These are phyloP conservation scores for Exophiala phaeomuriformis DNA, from an alignment of 2,329 filamentous ascomycete species.

Conservation along the genomic window DNA sequence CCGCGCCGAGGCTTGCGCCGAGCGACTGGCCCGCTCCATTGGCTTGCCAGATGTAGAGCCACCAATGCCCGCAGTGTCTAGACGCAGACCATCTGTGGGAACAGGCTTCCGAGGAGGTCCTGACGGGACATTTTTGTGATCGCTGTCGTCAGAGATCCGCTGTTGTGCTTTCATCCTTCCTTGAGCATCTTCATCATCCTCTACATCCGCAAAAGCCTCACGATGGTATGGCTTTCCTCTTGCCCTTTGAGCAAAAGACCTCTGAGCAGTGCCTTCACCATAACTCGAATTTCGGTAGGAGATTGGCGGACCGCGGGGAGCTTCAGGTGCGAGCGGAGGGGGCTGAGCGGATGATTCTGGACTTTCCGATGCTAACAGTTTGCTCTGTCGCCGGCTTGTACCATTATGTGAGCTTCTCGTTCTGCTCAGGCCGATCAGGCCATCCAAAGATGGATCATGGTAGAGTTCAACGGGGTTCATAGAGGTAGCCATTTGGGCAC, in stretches of 20 bases:
- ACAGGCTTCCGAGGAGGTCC: too few relatives aligned
- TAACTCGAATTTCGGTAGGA: conserved; percentile 47
- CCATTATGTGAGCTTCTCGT: conserved; percentile 9
- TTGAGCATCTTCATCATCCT: conserved; percentile 7
- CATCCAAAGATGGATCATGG: conserved; percentile 23
- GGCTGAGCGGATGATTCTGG: conserved; percentile 1
- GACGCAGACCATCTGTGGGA: conserved; percentile 8
- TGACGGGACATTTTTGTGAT: not conserved
- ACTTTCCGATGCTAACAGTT: conserved; percentile 10
- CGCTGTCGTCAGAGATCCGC: not conserved
- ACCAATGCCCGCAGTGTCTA: conserved; percentile 15
- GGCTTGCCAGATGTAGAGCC: not conserved
- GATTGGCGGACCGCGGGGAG: conserved; percentile 51
- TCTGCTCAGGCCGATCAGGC: conserved; percentile 10
- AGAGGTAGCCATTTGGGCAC: conserved; percentile 15
- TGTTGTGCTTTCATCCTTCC: conserved; percentile 7
- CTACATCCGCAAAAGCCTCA: conserved; percentile 25
- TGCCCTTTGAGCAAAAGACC: conserved; percentile 28
- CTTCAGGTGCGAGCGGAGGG: conserved; percentile 48
- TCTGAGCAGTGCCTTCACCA: conserved; percentile 29
- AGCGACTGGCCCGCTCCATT: conserved; percentile 6
- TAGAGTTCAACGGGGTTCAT: conserved; percentile 26
- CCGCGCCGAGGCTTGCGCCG: conserved; percentile 9
- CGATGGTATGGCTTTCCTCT: conserved; percentile 24
- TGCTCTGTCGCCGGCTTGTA: conserved; percentile 6